Evolutionary conservation across 2,329 filamentous ascomycete species (phyloP).

Genomic region (Trichoderma brevicompactum): DNA sequence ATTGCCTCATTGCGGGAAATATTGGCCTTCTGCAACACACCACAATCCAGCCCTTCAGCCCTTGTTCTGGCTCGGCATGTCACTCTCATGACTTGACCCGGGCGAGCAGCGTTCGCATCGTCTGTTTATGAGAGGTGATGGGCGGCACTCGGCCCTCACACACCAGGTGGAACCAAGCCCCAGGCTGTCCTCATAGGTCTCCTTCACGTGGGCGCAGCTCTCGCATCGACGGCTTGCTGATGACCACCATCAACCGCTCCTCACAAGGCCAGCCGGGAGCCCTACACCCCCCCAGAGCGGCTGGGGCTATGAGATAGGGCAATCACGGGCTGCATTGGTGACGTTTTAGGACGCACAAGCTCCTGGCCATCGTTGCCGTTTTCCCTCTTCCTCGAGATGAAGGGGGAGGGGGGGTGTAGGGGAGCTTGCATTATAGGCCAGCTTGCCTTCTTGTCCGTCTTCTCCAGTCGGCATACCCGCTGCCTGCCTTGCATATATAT

Average conservation of each 20-base stretch:
- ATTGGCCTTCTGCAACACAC: neutral
- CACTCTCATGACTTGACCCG: constrained; percentile 16
- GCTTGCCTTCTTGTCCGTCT: neutral
- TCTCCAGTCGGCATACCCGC: constrained; percentile 23
- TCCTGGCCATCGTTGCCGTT: neutral
- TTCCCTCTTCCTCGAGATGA: neutral
- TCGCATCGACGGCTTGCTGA: constrained; percentile 31
- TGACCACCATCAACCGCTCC: constrained; percentile 34
- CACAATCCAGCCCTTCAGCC: constrained; percentile 6
- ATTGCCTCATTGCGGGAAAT: constrained; percentile 7
- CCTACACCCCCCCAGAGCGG: constrained; percentile 1
- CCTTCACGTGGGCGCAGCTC: constrained; percentile 35
- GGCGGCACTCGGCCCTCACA: constrained; percentile 15
- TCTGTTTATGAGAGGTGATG: constrained; percentile 17
- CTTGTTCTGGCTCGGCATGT: neutral
- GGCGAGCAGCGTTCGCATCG: constrained; percentile 1
- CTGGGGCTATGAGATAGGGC: constrained; percentile 8
- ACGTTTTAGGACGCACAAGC: constrained; percentile 18
- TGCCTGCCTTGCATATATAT: constrained; percentile 26
- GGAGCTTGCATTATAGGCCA: neutral
- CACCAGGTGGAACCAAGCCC: constrained; percentile 4
- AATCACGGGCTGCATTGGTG: constrained; percentile 26
- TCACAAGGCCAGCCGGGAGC: constrained; percentile 35
- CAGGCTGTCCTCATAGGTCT: constrained; percentile 28
- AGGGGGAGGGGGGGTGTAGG: neutral